A percentile compares a stretch with the other conserved stretches of the same genome.
Evolutionary conservation across 139 green algal species (phyloP).

Genomic region (Pleodorina starrii): DNA sequence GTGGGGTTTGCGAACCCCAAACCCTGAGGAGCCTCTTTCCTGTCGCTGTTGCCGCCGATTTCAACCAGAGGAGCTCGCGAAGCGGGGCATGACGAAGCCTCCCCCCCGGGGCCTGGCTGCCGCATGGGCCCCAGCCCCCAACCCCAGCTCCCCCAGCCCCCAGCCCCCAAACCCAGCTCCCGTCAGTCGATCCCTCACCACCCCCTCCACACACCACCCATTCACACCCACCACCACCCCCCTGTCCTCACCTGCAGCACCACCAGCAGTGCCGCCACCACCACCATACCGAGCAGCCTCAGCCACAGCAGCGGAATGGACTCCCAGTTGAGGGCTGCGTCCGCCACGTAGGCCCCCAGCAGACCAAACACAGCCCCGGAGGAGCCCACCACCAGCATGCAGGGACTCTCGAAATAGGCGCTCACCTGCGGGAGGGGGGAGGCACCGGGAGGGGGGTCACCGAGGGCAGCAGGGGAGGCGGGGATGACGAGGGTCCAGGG

Average conservation of each 20-base stretch:
- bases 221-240: not conserved
- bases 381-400: constrained; percentile 51
- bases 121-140: too few species aligned
- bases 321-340: constrained; percentile 73
- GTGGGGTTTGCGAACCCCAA: too few species aligned
- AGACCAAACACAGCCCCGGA: constrained; percentile 52
- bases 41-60: too few species aligned
- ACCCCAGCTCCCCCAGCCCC: too few species aligned
- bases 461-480: not conserved
- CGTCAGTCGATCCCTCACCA: too few species aligned
- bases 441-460: not conserved
- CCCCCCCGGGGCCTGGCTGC: too few species aligned
- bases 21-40: too few species aligned
- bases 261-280: constrained; percentile 12
- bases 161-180: too few species aligned
- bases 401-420: constrained; percentile 41
- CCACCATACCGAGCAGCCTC: constrained; percentile 52
- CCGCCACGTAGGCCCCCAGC: constrained; percentile 48
- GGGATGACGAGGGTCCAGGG: not conserved
- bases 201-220: too few species aligned
- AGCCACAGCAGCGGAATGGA: constrained; percentile 68
- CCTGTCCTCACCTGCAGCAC: constrained; percentile 30
- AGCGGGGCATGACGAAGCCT: too few species aligned
- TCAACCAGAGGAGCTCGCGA: too few species aligned
- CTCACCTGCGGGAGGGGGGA: not conserved